phyloP scores from a whole-genome alignment of 2,329 filamentous ascomycete species.

The Purpureocillium takamizusanense region DNA sequence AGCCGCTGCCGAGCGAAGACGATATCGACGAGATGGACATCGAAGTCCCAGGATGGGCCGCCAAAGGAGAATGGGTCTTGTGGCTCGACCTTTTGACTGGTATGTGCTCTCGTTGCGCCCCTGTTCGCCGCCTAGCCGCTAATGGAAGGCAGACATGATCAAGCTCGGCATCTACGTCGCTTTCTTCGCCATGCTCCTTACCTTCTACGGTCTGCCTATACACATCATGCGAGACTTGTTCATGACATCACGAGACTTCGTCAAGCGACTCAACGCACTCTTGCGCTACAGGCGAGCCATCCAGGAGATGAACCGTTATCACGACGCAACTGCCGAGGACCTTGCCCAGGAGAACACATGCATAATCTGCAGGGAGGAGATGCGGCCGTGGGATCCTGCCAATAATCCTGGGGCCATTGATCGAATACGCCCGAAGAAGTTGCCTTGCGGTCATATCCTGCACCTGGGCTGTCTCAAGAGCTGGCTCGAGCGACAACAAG shows the following conservation, averaged over 20 bases:
- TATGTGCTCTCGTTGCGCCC: conserved; percentile 40
- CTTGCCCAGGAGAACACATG: conserved; percentile 82
- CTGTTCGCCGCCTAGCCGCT: no score
- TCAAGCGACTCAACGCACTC: conserved; percentile 81
- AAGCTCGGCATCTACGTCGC: conserved; percentile 83
- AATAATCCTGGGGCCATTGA: conserved; percentile 64
- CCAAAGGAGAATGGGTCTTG: conserved; percentile 88
- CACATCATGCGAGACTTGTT: conserved; percentile 96
- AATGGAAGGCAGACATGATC: conserved; percentile 58
- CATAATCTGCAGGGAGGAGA: conserved; percentile 95
- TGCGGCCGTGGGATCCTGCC: conserved; percentile 64
- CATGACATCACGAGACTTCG: conserved; percentile 84
- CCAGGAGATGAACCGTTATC: conserved; percentile 88
- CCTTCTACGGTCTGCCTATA: conserved; percentile 90
- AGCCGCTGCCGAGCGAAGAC: conserved; percentile 53
- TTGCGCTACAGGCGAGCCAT: conserved; percentile 86
- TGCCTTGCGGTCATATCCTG: conserved; percentile 91
- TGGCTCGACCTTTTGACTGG: conserved; percentile 77
- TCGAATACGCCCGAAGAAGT: conserved; percentile 81
- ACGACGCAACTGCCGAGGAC: conserved; percentile 83
- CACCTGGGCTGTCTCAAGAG: conserved; percentile 92
- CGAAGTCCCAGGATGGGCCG: conserved; percentile 92
- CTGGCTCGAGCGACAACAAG: conserved; percentile 95
- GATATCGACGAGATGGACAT: conserved; percentile 89
- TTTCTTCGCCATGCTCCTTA: conserved; percentile 89